A percentile compares a stretch with the other conserved stretches of the same genome.
Evolutionary conservation across 345 rosid species (phyloP).

Genomic region (sweet orange (Citrus sinensis)): DVS_A1.0 CM039161.1:20773001-20773500

Average conservation of each 20-base stretch:
- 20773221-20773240: constrained; percentile 61
- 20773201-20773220: constrained; percentile 72
- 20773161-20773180: constrained; percentile 84
- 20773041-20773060: constrained; percentile 7
- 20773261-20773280: constrained; percentile 72
- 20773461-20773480: neutral
- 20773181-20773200: constrained; percentile 97
- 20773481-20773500: neutral
- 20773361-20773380: neutral
- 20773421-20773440: neutral
- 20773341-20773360: neutral
- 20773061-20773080: neutral
- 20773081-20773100: neutral
- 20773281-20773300: constrained; percentile 94
- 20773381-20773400: neutral
- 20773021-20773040: neutral
- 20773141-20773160: constrained; percentile 19
- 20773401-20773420: neutral
- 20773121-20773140: constrained; percentile 6
- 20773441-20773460: neutral
- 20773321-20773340: neutral
- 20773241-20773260: constrained; percentile 84
- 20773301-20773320: neutral
- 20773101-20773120: constrained; percentile 8
- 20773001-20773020: neutral